Conservation (phyloP, 2,329 filamentous ascomycete genomes). For the Verticillium isaacii region DNA sequence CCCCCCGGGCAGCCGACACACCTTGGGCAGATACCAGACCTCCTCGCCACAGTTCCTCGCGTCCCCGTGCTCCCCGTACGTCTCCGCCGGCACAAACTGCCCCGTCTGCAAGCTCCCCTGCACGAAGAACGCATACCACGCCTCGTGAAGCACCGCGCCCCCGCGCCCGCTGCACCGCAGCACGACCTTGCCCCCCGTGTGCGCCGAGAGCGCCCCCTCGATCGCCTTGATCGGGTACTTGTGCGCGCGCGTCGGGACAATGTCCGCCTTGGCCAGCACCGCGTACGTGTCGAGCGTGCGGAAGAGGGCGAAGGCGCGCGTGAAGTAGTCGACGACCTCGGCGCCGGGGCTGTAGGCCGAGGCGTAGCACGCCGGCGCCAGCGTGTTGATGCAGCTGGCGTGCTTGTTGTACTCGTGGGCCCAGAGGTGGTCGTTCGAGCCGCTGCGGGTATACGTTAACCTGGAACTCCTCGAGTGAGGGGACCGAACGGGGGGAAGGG, state of each 20-base stretch:
- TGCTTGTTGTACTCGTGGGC: slow-evolving; percentile 69
- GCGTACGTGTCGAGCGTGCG: slow-evolving; percentile 35
- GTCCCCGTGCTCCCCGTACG: slow-evolving; percentile 29
- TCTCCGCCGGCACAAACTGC: slow-evolving; percentile 37
- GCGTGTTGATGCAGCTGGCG: slow-evolving; percentile 67
- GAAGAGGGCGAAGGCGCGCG: slow-evolving; percentile 35
- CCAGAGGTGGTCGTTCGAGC: slow-evolving; percentile 50
- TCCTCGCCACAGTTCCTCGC: slow-evolving; percentile 32
- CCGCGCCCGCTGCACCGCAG: slow-evolving; percentile 33
- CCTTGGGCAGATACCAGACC: slow-evolving; percentile 36
- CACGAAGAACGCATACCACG: slow-evolving; percentile 50
- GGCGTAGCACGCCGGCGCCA: slow-evolving; percentile 60
- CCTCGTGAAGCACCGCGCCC: slow-evolving; percentile 40
- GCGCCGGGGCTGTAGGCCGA: slow-evolving; percentile 39
- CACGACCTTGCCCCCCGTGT: slow-evolving; percentile 39
- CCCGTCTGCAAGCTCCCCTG: slow-evolving; percentile 46
- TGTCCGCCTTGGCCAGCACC: slow-evolving; percentile 29
- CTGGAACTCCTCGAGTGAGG: too few species aligned
- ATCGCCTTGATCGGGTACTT: slow-evolving; percentile 40
- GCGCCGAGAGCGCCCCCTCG: slow-evolving; percentile 33
- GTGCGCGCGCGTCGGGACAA: slow-evolving; percentile 25
- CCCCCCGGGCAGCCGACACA: slow-evolving; percentile 11
- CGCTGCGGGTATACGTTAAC: slow-evolving; percentile 16
- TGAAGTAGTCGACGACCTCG: slow-evolving; percentile 41
- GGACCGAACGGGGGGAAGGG: too few species aligned